These are phyloP conservation scores for Mycena capillaripes DNA, from an alignment of 768 basidiomycete species.

Conservation along the genomic window DNA sequence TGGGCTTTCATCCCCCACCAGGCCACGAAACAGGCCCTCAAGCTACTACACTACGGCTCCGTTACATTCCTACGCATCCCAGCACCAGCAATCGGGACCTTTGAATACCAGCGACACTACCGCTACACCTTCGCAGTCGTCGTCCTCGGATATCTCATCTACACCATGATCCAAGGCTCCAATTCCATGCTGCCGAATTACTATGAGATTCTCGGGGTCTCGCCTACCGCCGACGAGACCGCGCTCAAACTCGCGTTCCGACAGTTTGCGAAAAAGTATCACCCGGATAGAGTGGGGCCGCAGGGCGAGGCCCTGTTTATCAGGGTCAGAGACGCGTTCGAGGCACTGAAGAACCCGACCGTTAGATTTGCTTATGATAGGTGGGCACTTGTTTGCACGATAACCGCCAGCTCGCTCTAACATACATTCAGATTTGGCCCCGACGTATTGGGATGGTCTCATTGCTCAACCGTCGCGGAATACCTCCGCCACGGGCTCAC, in stretches of 20 bases:
- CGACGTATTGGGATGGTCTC: conserved; percentile 75
- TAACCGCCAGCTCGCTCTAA: neutral
- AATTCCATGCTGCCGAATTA: conserved; percentile 77
- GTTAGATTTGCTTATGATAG: conserved; percentile 90
- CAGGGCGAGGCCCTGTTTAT: conserved; percentile 78
- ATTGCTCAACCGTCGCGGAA: conserved; percentile 78
- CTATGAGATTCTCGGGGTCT: conserved; percentile 80
- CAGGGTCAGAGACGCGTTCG: conserved; percentile 78
- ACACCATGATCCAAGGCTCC: conserved; percentile 72
- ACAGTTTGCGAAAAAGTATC: conserved; percentile 78
- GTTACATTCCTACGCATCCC: conserved; percentile 48
- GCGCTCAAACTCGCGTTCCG: conserved; percentile 82
- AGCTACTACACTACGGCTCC: conserved; percentile 56
- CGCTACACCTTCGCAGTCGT: conserved; percentile 74
- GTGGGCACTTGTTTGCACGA: conserved; percentile 41
- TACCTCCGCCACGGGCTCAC: conserved; percentile 77
- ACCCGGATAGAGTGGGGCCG: conserved; percentile 80
- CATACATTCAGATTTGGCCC: conserved; percentile 78
- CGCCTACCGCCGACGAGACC: conserved; percentile 72
- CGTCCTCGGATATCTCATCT: conserved; percentile 75
- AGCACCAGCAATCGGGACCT: conserved; percentile 58
- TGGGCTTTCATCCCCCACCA: conserved; percentile 81
- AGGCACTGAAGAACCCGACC: conserved; percentile 82
- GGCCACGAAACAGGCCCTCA: conserved; percentile 65
- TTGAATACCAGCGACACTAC: conserved; percentile 68